Base-by-base conservation (phyloP, 176 grass and related monocot genomes). In the Eremochloa ophiuroides region DNA sequence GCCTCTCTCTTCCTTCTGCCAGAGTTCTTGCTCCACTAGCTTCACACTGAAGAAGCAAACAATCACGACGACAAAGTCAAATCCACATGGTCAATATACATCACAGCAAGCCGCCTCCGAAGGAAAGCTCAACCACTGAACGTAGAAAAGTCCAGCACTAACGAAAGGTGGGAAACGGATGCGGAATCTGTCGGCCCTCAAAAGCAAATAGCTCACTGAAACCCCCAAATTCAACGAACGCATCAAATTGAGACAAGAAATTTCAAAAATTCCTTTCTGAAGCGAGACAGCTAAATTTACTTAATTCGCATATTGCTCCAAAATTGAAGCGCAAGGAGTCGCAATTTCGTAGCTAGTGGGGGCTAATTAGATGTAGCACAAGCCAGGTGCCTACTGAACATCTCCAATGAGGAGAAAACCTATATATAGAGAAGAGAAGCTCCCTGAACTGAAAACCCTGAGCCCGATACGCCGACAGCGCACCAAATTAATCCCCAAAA, bases 11-110 rank as follows among this genome's bases (percentile, higher is more conserved):
- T 93, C 96, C 79, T 83, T 87, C 69, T 99, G 96, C 96, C 96
- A 99, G 29, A 99, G 85, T 78, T 99, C 96, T 85, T 99, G 96
- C 77, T 99, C 96, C 48, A 99, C 96, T 62, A 99, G 56, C 87
- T 95, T 99, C 63, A 99, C 96, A 77, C 96, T 99, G 91, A 74
- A 91, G 30, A 34, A 2, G 43, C 13, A 75, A 80, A 55, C 26
- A 82, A 59, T 6, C 27, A 44, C 26, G 69, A 37, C 41, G 16
- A 73, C 42, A 4, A 80, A 70, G 35, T 66, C 77, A n/a, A n/a
- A n/a, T 29, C 27, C 35, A 72, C 8, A 8, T 8, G 77, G 78
- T 76, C 82, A 85, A 71, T 33, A 85, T 28, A 77, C 15, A 28
- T 17, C 26, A 50, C 23, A 40, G 9, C 1, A 76, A 63, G 76